phyloP scores from a whole-genome alignment of 371 early-diverging fungal species.

The Mortierella sp. region DNA sequence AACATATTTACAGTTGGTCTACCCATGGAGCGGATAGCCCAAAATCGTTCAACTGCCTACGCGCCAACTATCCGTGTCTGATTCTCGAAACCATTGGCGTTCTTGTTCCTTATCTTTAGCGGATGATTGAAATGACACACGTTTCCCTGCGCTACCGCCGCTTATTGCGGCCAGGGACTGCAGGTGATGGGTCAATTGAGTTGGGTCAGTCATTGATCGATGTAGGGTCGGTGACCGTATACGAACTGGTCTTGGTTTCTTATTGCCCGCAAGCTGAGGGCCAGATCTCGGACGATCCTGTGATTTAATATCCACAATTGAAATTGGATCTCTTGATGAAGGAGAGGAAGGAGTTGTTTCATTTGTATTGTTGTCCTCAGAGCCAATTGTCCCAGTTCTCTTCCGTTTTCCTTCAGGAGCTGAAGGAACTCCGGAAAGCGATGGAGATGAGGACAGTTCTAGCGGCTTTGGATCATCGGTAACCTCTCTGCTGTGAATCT shows the following conservation, averaged over 20 bases:
- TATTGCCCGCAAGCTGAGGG: not conserved
- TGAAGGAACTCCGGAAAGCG: not conserved
- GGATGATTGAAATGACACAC: slow-evolving; percentile 19
- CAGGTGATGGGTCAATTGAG: not conserved
- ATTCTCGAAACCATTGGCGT: slow-evolving; percentile 33
- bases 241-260: not conserved
- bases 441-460: not conserved
- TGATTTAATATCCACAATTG: not conserved
- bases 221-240: slow-evolving; percentile 3
- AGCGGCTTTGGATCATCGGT: not conserved
- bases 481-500: too few relatives aligned
- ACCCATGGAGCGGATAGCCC: not conserved
- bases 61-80: slow-evolving; percentile 40
- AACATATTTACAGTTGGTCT: slow-evolving; percentile 8
- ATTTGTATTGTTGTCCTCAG: not conserved
- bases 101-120: slow-evolving; percentile 15
- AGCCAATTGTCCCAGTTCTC: not conserved
- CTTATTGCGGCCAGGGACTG: not conserved
- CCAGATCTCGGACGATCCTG: slow-evolving; percentile 1
- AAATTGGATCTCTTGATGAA: not conserved
- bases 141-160: not conserved
- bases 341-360: not conserved
- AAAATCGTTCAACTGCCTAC: slow-evolving; percentile 15
- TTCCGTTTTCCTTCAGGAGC: slow-evolving; percentile 9
- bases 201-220: slow-evolving; percentile 32